Evolutionary conservation across 208 protist genomes (phyloP).

Genomic region (Phytomonas sp.): DNA sequence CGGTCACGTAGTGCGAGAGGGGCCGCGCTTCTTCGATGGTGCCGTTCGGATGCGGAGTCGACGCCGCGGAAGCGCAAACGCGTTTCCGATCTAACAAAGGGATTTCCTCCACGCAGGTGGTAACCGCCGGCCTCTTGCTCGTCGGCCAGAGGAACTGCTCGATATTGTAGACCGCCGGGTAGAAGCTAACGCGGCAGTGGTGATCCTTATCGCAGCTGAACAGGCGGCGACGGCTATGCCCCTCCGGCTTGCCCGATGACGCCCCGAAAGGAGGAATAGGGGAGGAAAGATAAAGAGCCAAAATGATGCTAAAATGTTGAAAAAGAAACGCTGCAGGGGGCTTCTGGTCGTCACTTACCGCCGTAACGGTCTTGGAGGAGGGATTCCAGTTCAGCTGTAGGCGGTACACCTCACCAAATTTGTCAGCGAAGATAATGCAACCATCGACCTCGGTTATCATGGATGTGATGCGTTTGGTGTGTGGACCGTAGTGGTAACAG

Average conservation of each 20-base stretch:
- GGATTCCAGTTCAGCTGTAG: conserved; percentile 46
- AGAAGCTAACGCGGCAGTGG: conserved; percentile 71
- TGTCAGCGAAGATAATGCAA: conserved; percentile 80
- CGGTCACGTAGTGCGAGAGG: conserved; percentile 60
- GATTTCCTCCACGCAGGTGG: conserved; percentile 71
- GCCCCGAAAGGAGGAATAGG: conserved; percentile 33
- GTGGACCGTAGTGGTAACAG: conserved; percentile 62
- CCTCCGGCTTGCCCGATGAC: conserved; percentile 19
- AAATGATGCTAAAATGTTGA: conserved; percentile 84
- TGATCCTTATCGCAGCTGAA: conserved; percentile 82
- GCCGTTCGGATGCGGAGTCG: background rate
- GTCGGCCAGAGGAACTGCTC: conserved; percentile 79
- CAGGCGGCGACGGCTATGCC: conserved; percentile 36
- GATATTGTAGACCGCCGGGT: conserved; percentile 67
- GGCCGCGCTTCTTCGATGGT: conserved; percentile 2
- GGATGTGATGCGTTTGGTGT: conserved; percentile 78
- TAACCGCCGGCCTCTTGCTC: conserved; percentile 26
- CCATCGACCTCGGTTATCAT: conserved; percentile 39
- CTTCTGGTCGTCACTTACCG: conserved; percentile 30
- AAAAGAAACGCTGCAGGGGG: conserved; percentile 45
- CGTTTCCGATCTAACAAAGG: conserved; percentile 15
- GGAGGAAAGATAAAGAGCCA: conserved; percentile 46
- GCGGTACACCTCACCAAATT: conserved; percentile 84
- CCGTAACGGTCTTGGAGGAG: conserved; percentile 25
- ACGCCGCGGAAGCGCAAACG: conserved; percentile 3